Evolutionary conservation across 2,329 filamentous ascomycete species (phyloP).

Genomic region (Zymoseptoria passerinii): DNA sequence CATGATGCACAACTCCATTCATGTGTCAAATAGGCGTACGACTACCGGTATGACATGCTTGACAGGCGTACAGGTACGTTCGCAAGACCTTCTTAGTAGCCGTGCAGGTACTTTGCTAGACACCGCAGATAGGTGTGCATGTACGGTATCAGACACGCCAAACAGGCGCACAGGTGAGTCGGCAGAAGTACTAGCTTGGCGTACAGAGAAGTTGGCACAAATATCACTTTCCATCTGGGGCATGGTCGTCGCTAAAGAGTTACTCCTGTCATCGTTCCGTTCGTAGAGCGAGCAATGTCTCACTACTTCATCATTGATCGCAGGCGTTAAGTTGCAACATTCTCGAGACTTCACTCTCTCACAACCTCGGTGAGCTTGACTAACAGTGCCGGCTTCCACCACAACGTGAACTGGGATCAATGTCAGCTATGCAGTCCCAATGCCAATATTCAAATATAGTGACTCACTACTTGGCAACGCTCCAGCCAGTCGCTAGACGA

Average conservation of each 20-base stretch:
- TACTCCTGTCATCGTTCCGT: too few relatives aligned
- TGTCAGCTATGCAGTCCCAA: neutral
- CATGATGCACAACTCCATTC: neutral
- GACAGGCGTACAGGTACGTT: too few relatives aligned
- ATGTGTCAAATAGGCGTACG: neutral
- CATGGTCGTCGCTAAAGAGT: neutral
- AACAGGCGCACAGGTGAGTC: too few relatives aligned
- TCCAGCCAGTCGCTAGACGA: slow-evolving; percentile 18
- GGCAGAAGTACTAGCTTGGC: too few relatives aligned
- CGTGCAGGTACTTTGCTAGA: too few relatives aligned
- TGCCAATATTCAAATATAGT: neutral
- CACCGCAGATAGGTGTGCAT: too few relatives aligned
- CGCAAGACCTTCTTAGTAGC: too few relatives aligned
- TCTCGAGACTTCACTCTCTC: neutral
- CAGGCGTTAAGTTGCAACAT: neutral
- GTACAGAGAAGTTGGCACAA: too few relatives aligned
- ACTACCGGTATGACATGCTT: too few relatives aligned
- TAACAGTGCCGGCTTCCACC: slow-evolving; percentile 10
- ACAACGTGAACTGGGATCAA: slow-evolving; percentile 6
- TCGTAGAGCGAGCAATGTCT: neutral
- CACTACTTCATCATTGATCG: neutral
- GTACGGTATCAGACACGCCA: too few relatives aligned
- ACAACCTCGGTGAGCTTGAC: slow-evolving; percentile 8
- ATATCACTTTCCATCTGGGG: too few relatives aligned
- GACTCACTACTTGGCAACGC: slow-evolving; percentile 8